Percentiles rank a stretch among this genome's conserved stretches.
phyloP scores from a whole-genome alignment of 2,329 filamentous ascomycete species.

The Hypocrella siamensis region DNA sequence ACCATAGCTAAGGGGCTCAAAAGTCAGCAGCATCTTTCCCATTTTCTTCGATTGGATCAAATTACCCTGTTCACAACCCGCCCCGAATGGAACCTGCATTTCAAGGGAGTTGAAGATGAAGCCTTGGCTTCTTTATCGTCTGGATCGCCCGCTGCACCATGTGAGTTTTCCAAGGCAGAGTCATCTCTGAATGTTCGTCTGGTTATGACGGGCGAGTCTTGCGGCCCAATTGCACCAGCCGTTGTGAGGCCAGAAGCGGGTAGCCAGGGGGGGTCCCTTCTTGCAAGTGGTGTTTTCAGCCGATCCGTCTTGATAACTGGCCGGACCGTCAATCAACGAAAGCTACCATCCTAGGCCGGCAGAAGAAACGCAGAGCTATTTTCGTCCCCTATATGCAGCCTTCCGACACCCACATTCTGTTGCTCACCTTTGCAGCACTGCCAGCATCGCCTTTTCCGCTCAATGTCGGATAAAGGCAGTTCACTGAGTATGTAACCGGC shows the following conservation, averaged over 20 bases:
- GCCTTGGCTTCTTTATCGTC: neutral
- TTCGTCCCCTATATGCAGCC: too few species aligned
- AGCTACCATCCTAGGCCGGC: too few species aligned
- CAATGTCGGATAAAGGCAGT: conserved; percentile 11
- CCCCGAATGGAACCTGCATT: conserved; percentile 15
- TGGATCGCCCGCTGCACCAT: neutral
- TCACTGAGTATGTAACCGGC: conserved; percentile 13
- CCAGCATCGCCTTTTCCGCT: conserved; percentile 15
- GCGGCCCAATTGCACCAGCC: too few species aligned
- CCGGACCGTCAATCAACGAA: too few species aligned
- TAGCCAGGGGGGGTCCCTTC: too few species aligned
- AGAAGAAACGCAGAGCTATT: too few species aligned
- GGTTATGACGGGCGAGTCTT: too few species aligned
- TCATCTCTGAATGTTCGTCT: too few species aligned
- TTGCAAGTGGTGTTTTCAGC: too few species aligned
- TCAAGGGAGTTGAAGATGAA: neutral
- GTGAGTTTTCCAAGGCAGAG: too few species aligned
- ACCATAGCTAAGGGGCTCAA: conserved; percentile 10
- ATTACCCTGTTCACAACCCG: conserved; percentile 12
- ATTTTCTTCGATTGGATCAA: conserved; percentile 1
- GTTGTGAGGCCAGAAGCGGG: too few species aligned
- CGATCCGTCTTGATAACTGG: too few species aligned
- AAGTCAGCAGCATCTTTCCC: neutral
- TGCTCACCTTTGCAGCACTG: conserved; percentile 11
- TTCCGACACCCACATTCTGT: neutral